Base-by-base conservation (phyloP, 352 stramenopile species). In the Chrysophaeum taylorii region DNA sequence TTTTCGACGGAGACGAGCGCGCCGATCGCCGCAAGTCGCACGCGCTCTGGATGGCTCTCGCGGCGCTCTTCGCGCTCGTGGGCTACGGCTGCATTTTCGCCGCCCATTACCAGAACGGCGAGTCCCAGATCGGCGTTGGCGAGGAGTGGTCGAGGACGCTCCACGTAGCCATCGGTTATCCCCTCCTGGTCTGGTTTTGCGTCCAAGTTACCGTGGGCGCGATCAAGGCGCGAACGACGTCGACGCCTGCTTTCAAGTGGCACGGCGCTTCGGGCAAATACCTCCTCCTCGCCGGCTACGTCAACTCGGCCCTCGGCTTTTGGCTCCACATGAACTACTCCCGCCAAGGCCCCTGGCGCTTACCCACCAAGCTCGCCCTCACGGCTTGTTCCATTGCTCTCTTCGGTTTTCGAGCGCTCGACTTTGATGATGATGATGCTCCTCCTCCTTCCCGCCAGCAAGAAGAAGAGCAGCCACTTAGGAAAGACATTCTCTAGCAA, bases 271-370 rank as follows among this genome's bases (percentile, higher is more conserved):
- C 50, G 1, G 50, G 50, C 50, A 36, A 62, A 21, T 35, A 37
- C 50, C 50, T 62, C n/a, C 50, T 62, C 50, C 15, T 62, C 50
- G 23, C 27, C n/a, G 50, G 25, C 23, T 62, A 62, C 23, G 45
- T 27, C n/a, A 5, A 39, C 4, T 12, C 50, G 27, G 21, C 50
- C 25, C 50, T 62, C 50, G 50, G 50, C 25, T 62, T 62, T 21
- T 62, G 23, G 25, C 50, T 62, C 45, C n/a, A 27, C 18, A 31
- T 54, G 18, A 62, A 38, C 5, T 38, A 37, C 50, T 14, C 15
- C 25, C 9, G 7, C 5, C 50, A 14, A 5, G 50, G 50, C 50
- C 25, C 25, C 50, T 62, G 50, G 50, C 16, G 4, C 23, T 2
- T 4, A 2, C 7, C 1, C 4, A 25, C 38, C 25, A 62, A 62